Evolutionary conservation across 2,329 filamentous ascomycete genomes (phyloP).

Genomic region (Botrytis porri): DNA sequence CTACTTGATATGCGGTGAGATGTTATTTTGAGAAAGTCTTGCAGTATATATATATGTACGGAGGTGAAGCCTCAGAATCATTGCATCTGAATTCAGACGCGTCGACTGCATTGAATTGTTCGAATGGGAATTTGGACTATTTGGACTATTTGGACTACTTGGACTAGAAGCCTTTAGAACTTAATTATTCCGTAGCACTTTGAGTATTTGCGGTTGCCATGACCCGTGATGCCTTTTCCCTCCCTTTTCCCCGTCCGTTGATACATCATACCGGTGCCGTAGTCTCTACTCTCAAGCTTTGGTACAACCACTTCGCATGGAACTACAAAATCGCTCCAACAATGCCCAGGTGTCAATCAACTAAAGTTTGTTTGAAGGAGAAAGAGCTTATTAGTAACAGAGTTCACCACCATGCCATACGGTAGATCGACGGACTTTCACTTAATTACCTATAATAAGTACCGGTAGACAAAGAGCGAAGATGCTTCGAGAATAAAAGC

Average conservation of each 20-base stretch:
- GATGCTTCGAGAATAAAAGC: neutral
- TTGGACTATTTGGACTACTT: neutral
- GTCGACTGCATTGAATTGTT: neutral
- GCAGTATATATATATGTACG: neutral
- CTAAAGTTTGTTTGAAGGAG: neutral
- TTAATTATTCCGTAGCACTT: neutral
- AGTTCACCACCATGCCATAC: neutral
- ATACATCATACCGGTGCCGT: neutral
- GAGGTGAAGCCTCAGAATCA: neutral
- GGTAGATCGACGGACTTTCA: neutral
- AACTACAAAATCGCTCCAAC: neutral
- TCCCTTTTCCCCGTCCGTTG: neutral
- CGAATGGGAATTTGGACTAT: neutral
- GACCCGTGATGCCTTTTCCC: neutral
- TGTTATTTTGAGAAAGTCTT: conserved; percentile 10
- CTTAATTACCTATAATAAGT: neutral
- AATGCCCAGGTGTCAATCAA: neutral
- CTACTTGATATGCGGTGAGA: conserved; percentile 14
- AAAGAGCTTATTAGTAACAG: neutral
- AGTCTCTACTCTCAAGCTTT: neutral
- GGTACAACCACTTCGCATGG: neutral
- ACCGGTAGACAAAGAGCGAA: neutral
- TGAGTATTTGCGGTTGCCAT: neutral
- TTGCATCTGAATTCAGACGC: neutral
- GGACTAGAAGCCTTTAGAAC: neutral